phyloP scores from a whole-genome alignment of 805 yeast species.

The Zygotorulaspora sp. region DNA sequence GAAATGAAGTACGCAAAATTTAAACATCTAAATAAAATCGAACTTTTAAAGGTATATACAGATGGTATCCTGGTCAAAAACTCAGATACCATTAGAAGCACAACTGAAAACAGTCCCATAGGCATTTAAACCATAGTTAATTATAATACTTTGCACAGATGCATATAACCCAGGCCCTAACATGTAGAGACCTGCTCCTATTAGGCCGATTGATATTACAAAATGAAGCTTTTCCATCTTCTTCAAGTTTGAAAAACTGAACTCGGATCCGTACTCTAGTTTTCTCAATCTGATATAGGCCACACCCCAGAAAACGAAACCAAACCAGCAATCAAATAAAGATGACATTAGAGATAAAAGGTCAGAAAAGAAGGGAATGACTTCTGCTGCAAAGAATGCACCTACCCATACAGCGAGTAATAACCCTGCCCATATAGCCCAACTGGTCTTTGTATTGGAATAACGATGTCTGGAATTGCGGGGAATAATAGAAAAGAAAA shows the following conservation, averaged over 20 bases:
- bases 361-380: constrained; percentile 60
- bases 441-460: constrained; percentile 47
- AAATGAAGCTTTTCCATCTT: constrained; percentile 38
- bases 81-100: constrained; percentile 37
- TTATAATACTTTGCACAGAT: constrained; percentile 50
- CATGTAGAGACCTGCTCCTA: constrained; percentile 48
- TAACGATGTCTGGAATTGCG: constrained; percentile 42
- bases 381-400: constrained; percentile 59
- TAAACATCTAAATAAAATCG: too few species aligned
- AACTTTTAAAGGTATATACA: too few species aligned
- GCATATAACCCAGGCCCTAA: constrained; percentile 59
- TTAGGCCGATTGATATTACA: constrained; percentile 37
- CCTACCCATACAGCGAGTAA: constrained; percentile 44
- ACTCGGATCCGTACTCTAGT: constrained; percentile 33
- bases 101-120: constrained; percentile 54
- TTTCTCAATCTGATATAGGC: constrained; percentile 48
- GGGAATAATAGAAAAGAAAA: constrained; percentile 46
- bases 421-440: constrained; percentile 49
- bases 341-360: constrained; percentile 55
- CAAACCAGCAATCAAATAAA: constrained; percentile 62
- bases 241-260: constrained; percentile 27
- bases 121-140: constrained; percentile 44
- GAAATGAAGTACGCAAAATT: too few species aligned
- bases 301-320: constrained; percentile 59
- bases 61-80: too few species aligned